These are phyloP conservation scores for Sordariomycetes sp. DNA, from an alignment of 2,329 filamentous ascomycete species.

Conservation along the genomic window DNA sequence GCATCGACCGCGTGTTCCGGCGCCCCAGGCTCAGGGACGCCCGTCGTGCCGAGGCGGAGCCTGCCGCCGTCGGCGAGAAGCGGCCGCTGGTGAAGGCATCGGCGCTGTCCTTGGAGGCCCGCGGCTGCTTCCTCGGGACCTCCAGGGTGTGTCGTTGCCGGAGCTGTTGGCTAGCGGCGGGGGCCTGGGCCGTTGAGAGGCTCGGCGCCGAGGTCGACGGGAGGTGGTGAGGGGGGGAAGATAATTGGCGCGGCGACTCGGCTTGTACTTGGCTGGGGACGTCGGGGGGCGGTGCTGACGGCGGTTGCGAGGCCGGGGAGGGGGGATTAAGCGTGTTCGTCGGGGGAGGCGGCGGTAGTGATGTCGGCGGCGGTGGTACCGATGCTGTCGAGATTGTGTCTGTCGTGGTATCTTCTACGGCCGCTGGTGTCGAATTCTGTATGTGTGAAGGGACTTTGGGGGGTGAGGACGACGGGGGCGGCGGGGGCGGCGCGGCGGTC, in stretches of 20 bases:
- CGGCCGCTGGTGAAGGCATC: conserved; percentile 64
- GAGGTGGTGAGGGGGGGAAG: conserved; percentile 47
- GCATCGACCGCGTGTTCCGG: conserved; percentile 70
- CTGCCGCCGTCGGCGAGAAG: conserved; percentile 50
- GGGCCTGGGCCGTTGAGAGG: conserved; percentile 29
- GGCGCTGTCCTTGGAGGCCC: conserved; percentile 63
- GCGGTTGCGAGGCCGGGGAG: background rate
- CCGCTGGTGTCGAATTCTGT: background rate
- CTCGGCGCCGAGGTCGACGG: conserved; percentile 31
- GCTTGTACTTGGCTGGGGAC: background rate
- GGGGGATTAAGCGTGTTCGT: background rate
- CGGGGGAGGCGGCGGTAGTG: background rate
- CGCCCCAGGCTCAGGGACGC: conserved; percentile 75
- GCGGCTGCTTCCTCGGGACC: conserved; percentile 58
- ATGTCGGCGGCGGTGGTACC: background rate
- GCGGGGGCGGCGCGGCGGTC: background rate
- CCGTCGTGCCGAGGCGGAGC: conserved; percentile 42
- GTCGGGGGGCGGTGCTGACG: conserved; percentile 6
- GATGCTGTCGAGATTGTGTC: background rate
- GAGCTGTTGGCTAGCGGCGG: conserved; percentile 29
- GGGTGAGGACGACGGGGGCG: background rate
- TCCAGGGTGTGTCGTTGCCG: conserved; percentile 82
- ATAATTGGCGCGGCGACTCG: conserved; percentile 38
- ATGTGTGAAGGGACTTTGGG: background rate
- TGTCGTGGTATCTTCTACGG: background rate